Evolutionary conservation across 1,284 basidiomycete species (phyloP).

Genomic region (Apiotrichum domesticum): DNA sequence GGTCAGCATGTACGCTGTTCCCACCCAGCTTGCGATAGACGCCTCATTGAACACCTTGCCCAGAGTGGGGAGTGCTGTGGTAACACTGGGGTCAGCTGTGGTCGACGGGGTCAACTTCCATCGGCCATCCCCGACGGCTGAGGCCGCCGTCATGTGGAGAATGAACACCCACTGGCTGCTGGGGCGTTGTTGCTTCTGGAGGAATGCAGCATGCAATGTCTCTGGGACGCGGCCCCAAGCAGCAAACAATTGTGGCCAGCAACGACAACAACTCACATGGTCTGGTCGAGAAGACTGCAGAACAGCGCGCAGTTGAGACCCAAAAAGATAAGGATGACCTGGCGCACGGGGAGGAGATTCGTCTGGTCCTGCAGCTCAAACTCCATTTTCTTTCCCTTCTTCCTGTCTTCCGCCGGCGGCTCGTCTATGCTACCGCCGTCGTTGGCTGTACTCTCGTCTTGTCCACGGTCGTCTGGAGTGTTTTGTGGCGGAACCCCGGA

Average conservation of each 20-base stretch:
- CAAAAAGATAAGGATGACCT: conserved; percentile 57
- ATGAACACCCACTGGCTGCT: too few relatives aligned
- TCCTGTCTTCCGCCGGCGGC: background rate
- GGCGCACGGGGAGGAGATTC: conserved; percentile 61
- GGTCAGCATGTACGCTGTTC: conserved; percentile 29
- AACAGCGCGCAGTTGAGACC: conserved; percentile 52
- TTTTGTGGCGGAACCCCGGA: too few relatives aligned
- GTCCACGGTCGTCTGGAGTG: too few relatives aligned
- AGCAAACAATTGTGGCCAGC: too few relatives aligned
- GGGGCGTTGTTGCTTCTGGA: too few relatives aligned
- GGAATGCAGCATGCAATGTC: too few relatives aligned
- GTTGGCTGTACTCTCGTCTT: too few relatives aligned
- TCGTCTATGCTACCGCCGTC: background rate
- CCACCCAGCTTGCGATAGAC: conserved; percentile 60
- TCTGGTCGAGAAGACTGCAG: conserved; percentile 52
- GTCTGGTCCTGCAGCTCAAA: conserved; percentile 60
- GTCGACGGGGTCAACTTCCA: conserved; percentile 38
- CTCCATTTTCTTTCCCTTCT: conserved; percentile 19
- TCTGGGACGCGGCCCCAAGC: too few relatives aligned
- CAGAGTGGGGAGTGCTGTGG: conserved; percentile 62
- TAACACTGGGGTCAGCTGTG: conserved; percentile 56
- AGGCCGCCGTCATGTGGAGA: too few relatives aligned
- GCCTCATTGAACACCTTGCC: conserved; percentile 60
- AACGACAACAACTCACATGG: conserved; percentile 18
- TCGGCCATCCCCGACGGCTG: too few relatives aligned